Evolutionary conservation across 495 filamentous ascomycete species (phyloP).

Genomic region (Hypoxylon fragiforme): DNA sequence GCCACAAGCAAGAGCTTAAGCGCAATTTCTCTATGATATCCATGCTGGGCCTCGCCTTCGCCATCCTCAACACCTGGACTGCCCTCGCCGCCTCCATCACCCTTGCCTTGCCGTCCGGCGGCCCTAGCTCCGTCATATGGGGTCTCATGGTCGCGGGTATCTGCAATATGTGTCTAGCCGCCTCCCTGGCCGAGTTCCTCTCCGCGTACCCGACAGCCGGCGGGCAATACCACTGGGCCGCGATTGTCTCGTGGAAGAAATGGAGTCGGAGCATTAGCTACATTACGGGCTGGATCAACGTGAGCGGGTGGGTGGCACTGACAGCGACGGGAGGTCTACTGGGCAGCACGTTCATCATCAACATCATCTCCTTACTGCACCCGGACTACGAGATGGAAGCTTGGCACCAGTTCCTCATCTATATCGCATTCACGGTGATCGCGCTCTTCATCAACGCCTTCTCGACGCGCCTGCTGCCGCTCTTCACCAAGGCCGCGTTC

Average conservation of each 20-base stretch:
- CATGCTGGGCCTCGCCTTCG: conserved; percentile 63
- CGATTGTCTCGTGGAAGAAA: conserved; percentile 60
- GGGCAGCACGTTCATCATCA: conserved; percentile 39
- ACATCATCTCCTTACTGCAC: conserved; percentile 38
- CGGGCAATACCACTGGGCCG: conserved; percentile 79
- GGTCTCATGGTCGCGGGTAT: conserved; percentile 70
- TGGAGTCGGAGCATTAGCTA: conserved; percentile 68
- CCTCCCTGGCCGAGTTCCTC: conserved; percentile 72
- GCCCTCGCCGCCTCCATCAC: conserved; percentile 57
- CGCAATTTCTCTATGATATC: conserved; percentile 61
- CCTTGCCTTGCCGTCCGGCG: conserved; percentile 56
- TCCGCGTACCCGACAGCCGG: conserved; percentile 71
- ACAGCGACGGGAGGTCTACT: conserved; percentile 39
- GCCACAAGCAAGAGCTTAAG: conserved; percentile 63
- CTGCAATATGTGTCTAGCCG: conserved; percentile 71
- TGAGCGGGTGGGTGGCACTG: conserved; percentile 67
- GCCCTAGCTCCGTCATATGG: conserved; percentile 59
- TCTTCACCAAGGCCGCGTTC: conserved; percentile 65
- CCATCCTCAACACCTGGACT: conserved; percentile 64
- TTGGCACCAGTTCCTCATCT: conserved; percentile 79
- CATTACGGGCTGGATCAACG: conserved; percentile 77
- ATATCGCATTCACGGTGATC: conserved; percentile 64
- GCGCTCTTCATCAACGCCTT: conserved; percentile 71
- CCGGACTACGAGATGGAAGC: conserved; percentile 54
- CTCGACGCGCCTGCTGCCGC: conserved; percentile 62